Evolutionary conservation across 2,329 filamentous ascomycete species (phyloP).

Genomic region (Aspergillus texensis): DNA sequence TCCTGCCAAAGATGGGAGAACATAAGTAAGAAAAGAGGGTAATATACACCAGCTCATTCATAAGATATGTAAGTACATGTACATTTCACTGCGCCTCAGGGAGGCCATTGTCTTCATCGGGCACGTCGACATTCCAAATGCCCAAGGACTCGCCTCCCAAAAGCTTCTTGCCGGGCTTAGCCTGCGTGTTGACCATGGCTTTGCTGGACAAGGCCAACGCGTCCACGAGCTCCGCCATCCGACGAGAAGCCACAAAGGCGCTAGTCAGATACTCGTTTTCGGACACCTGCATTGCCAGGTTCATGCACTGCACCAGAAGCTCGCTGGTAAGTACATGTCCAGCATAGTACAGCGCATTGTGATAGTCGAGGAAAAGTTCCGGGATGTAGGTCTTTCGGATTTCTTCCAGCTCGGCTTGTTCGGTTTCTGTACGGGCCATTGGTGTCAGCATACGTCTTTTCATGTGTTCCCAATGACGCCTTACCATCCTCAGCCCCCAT

Average conservation of each 20-base stretch:
- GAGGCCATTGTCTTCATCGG: conserved; percentile 26
- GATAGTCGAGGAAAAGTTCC: conserved; percentile 81
- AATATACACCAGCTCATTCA: conserved; percentile 1
- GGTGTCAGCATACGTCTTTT: background rate
- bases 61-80: conserved; percentile 5
- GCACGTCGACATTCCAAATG: conserved; percentile 42
- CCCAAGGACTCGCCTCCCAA: conserved; percentile 39
- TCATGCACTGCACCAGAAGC: conserved; percentile 81
- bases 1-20: background rate
- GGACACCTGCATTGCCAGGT: conserved; percentile 77
- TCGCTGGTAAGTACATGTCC: conserved; percentile 75
- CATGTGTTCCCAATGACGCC: conserved; percentile 19
- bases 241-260: conserved; percentile 64
- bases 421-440: conserved; percentile 47
- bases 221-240: conserved; percentile 76
- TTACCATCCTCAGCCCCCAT: conserved; percentile 58
- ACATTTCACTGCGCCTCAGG: conserved; percentile 8
- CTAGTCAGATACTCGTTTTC: conserved; percentile 67
- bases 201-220: conserved; percentile 77
- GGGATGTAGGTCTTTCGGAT: conserved; percentile 81
- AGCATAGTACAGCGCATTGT: conserved; percentile 77
- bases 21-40: conserved; percentile 1
- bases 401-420: conserved; percentile 62
- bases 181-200: conserved; percentile 61
- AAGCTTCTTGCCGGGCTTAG: conserved; percentile 46